These are phyloP conservation scores for Trichoderma sp. DNA, from an alignment of 2,329 filamentous ascomycete species.

Conservation along the genomic window DNA sequence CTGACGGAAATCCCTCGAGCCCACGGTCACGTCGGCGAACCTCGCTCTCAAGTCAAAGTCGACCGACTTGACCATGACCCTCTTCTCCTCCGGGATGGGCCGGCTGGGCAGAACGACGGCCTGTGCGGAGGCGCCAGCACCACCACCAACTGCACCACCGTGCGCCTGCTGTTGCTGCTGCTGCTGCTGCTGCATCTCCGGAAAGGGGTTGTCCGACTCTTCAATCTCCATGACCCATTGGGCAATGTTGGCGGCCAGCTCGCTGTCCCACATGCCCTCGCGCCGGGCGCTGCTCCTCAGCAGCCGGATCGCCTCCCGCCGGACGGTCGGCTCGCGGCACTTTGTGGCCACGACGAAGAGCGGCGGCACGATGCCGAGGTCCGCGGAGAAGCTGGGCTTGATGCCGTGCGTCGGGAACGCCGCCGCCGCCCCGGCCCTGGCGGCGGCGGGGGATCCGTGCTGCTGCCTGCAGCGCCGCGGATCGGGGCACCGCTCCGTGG, in stretches of 20 bases:
- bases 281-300: conserved; percentile 61
- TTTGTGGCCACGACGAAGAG: conserved; percentile 69
- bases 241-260: conserved; percentile 58
- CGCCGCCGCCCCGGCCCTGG: conserved; percentile 44
- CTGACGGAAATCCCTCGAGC: conserved; percentile 55
- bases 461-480: conserved; percentile 48
- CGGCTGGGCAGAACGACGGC: conserved; percentile 23
- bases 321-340: conserved; percentile 59
- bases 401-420: conserved; percentile 52
- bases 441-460: conserved; percentile 28
- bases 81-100: conserved; percentile 54
- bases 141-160: no score
- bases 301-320: conserved; percentile 63
- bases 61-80: conserved; percentile 59
- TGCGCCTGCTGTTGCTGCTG: no score
- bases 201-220: conserved; percentile 45
- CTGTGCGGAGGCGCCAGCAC: background rate
- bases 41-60: conserved; percentile 59
- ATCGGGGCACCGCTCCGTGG: conserved; percentile 50
- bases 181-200: background rate
- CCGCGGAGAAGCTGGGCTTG: conserved; percentile 64
- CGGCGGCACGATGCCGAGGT: conserved; percentile 65
- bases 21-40: conserved; percentile 54
- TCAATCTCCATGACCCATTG: conserved; percentile 59
- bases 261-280: conserved; percentile 72